Evolutionary conservation across 352 stramenopile species (phyloP).

Genomic region (Phytophthora cactorum): DNA sequence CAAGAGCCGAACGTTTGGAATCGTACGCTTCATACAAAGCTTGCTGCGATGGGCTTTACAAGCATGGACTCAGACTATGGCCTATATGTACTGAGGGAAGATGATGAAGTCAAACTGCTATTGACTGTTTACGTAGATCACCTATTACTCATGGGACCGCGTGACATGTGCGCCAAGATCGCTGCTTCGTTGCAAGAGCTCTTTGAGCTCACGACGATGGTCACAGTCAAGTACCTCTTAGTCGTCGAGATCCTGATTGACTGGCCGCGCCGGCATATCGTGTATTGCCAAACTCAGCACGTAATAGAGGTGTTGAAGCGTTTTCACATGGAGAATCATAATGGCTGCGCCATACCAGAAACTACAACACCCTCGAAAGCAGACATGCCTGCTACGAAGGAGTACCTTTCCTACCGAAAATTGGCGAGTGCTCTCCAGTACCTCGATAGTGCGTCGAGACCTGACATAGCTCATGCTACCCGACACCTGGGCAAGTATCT

Average conservation of each 20-base stretch:
- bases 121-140: background rate
- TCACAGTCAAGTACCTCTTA: background rate
- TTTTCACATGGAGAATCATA: background rate
- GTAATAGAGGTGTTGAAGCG: background rate
- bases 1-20: background rate
- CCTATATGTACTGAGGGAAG: too few relatives aligned
- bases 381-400: background rate
- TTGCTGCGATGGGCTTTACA: too few relatives aligned
- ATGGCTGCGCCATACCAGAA: background rate
- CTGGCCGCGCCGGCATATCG: background rate
- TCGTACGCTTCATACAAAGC: too few relatives aligned
- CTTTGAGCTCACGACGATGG: background rate
- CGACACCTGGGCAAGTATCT: background rate
- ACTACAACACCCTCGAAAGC: background rate
- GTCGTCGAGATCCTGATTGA: background rate
- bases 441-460: background rate
- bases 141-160: too few relatives aligned
- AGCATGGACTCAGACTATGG: too few relatives aligned
- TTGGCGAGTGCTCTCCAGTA: background rate
- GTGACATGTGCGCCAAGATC: too few relatives aligned
- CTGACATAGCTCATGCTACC: background rate
- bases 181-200: background rate
- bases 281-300: background rate
- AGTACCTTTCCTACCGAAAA: background rate
- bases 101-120: background rate